phyloP scores from a whole-genome alignment of 2,329 filamentous ascomycete genomes.

The Colletotrichum lentis region DNA sequence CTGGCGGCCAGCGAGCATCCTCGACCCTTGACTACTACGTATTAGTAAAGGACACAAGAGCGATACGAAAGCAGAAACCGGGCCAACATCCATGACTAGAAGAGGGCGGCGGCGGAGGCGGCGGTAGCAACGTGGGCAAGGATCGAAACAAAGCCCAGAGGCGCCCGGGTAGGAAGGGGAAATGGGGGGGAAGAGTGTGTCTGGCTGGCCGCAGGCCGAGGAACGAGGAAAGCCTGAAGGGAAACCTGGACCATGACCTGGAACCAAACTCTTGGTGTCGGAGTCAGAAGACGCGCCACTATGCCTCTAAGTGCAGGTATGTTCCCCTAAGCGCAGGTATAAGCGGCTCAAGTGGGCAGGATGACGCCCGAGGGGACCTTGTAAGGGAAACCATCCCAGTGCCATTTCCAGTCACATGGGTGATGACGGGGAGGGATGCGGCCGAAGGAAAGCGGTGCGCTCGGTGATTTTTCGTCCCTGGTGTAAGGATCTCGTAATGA shows the following conservation, averaged over 20 bases:
- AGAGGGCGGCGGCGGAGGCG: constrained; percentile 12
- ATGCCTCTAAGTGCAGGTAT: constrained; percentile 37
- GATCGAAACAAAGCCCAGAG: constrained; percentile 23
- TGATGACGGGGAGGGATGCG: constrained; percentile 20
- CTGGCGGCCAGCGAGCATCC: constrained; percentile 10
- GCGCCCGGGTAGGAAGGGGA: constrained; percentile 9
- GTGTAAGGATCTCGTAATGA: constrained; percentile 29
- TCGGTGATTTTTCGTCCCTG: constrained; percentile 17
- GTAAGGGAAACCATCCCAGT: constrained; percentile 42
- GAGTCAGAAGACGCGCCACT: constrained; percentile 33
- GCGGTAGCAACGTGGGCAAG: constrained; percentile 16
- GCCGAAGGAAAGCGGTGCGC: constrained; percentile 42
- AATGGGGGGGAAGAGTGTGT: not conserved
- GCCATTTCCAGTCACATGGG: constrained; percentile 39
- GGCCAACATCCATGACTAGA: constrained; percentile 11
- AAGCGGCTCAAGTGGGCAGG: constrained; percentile 39
- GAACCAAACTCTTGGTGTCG: constrained; percentile 36
- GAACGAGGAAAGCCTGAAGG: constrained; percentile 4
- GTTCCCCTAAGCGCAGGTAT: constrained; percentile 42
- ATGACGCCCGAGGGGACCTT: constrained; percentile 39
- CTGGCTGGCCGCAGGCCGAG: not conserved
- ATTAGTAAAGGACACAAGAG: constrained; percentile 14
- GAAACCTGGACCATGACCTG: constrained; percentile 31
- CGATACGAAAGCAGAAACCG: constrained; percentile 30
- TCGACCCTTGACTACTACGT: constrained; percentile 31